These are phyloP conservation scores for Tuber melanosporum DNA, from an alignment of 495 filamentous ascomycete genomes.

Conservation along the genomic window DNA sequence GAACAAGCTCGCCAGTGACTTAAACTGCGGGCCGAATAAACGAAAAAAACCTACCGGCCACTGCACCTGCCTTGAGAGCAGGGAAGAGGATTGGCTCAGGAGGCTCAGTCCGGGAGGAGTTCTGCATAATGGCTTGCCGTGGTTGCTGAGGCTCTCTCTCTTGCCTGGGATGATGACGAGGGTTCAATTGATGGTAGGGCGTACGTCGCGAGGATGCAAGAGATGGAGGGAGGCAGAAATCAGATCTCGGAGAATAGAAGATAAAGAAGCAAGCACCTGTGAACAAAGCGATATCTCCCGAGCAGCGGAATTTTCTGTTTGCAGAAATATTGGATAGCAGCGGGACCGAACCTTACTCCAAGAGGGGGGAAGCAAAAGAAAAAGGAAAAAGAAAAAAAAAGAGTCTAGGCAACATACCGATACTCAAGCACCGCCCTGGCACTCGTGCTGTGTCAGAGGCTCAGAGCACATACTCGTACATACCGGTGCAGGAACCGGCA, in stretches of 20 bases:
- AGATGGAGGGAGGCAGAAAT: constrained; percentile 4
- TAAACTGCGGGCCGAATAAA: constrained; percentile 13
- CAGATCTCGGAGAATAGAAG: not conserved
- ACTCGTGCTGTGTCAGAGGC: not conserved
- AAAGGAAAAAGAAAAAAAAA: too few relatives aligned
- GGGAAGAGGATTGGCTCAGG: constrained; percentile 42
- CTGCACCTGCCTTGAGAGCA: constrained; percentile 50
- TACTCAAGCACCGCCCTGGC: too few relatives aligned
- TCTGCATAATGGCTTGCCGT: constrained; percentile 17
- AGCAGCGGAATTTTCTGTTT: not conserved
- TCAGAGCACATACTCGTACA: not conserved
- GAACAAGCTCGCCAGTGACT: constrained; percentile 21
- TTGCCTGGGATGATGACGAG: not conserved
- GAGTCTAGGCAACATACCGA: not conserved
- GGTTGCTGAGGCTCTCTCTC: not conserved
- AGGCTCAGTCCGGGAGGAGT: constrained; percentile 4
- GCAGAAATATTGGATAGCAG: not conserved
- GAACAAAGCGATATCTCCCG: not conserved
- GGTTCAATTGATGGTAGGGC: not conserved
- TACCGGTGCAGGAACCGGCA: not conserved
- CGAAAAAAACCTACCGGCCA: constrained; percentile 48
- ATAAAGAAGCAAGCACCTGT: not conserved
- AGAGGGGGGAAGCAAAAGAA: not conserved
- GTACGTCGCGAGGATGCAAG: not conserved
- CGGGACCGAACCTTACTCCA: not conserved